These are phyloP conservation scores for Colletotrichum eremochloae DNA, from an alignment of 2,329 filamentous ascomycete genomes.

Conservation along the genomic window DNA sequence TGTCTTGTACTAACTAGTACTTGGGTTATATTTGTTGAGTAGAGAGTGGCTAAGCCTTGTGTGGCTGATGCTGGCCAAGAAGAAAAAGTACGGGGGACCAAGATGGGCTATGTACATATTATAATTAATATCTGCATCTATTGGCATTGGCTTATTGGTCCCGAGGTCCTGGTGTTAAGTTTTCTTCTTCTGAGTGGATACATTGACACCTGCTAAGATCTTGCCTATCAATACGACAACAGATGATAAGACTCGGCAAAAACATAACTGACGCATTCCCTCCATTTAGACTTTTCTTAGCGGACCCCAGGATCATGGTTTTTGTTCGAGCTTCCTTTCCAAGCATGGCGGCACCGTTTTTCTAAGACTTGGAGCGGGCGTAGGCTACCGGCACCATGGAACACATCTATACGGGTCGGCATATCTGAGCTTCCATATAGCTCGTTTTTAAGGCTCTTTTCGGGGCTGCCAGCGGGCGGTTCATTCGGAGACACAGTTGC, in stretches of 20 bases:
- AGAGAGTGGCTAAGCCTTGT: conserved; percentile 5
- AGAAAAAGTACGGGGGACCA: conserved; percentile 17
- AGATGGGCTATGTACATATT: not conserved
- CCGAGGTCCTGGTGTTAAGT: not conserved
- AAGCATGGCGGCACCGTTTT: conserved; percentile 8
- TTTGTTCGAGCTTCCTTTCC: not conserved
- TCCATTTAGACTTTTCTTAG: not conserved
- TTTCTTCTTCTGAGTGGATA: no score
- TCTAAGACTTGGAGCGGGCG: conserved; percentile 16
- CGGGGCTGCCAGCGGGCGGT: no score
- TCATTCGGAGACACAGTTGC: no score
- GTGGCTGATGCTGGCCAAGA: conserved; percentile 35
- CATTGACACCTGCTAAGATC: not conserved
- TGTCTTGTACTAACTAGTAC: no score
- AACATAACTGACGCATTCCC: conserved; percentile 22
- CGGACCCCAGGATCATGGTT: not conserved
- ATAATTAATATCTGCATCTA: not conserved
- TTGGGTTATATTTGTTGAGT: no score
- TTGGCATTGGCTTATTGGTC: not conserved
- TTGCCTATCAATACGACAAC: not conserved
- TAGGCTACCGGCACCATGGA: conserved; percentile 23
- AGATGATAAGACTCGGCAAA: conserved; percentile 11
- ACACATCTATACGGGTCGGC: conserved; percentile 7
- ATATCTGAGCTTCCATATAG: not conserved
- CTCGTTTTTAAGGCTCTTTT: not conserved